These are phyloP conservation scores for Crithidia bombi DNA, from an alignment of 208 protist genomes.

Conservation along the genomic window DNA sequence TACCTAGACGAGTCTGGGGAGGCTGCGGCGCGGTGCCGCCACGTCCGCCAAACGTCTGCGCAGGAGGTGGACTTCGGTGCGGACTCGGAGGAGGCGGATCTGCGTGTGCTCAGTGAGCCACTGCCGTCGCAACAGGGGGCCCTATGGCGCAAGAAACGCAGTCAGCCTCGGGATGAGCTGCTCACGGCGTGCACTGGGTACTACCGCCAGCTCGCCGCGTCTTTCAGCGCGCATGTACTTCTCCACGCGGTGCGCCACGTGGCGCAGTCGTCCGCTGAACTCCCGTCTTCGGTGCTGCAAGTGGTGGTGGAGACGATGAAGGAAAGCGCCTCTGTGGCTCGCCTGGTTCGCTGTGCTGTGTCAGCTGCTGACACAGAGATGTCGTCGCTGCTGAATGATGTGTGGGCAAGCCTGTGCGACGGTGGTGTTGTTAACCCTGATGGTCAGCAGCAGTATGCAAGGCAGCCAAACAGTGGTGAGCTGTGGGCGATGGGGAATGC, in stretches of 20 bases:
- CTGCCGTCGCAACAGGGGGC: slow-evolving; percentile 27
- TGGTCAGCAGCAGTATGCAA: neutral
- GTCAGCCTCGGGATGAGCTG: slow-evolving; percentile 25
- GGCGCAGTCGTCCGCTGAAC: slow-evolving; percentile 6
- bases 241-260: slow-evolving; percentile 20
- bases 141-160: slow-evolving; percentile 29
- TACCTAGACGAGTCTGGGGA: slow-evolving; percentile 37
- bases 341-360: slow-evolving; percentile 31
- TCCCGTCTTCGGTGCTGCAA: slow-evolving; percentile 16
- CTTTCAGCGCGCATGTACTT: slow-evolving; percentile 25
- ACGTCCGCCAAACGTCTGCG: slow-evolving; percentile 34
- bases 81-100: slow-evolving; percentile 54
- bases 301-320: slow-evolving; percentile 21
- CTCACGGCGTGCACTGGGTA: slow-evolving; percentile 15
- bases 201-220: slow-evolving; percentile 29
- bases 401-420: slow-evolving; percentile 25
- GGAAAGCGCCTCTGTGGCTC: slow-evolving; percentile 20
- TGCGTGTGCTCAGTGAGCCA: slow-evolving; percentile 31
- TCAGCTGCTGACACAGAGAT: slow-evolving; percentile 12
- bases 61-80: slow-evolving; percentile 77
- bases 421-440: neutral
- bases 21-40: slow-evolving; percentile 12
- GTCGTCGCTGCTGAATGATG: slow-evolving; percentile 18
- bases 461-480: slow-evolving; percentile 11
- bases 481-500: slow-evolving; percentile 28